Base-by-base conservation (phyloP, 306 rosid genomes). In the Prunus padus region DNA sequence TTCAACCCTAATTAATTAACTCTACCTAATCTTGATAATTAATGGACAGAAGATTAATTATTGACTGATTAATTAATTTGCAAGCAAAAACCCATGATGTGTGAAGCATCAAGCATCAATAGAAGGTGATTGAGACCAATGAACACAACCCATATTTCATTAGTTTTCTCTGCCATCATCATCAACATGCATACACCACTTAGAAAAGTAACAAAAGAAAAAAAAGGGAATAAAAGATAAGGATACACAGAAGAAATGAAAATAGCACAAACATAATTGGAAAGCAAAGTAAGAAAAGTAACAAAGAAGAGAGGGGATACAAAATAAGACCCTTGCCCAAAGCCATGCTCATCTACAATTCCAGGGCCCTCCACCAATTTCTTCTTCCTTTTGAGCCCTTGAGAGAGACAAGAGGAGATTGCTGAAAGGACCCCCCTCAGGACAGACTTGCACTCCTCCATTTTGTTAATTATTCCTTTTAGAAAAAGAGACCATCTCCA, bases 281-380 rank as follows among this genome's bases (percentile, higher is more conserved):
- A 79, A 82, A 80, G 18, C 37, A 60, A 66, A 68, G 71, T 55
- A 72, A 22, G 3, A 52, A 18, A 37, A 26, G 31, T 56, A 7
- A 65, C 18, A 30, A 16, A 57, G 20, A 67, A 67, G 7, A 82
- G 45, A 54, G 84, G 82, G 82, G 82, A 80, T 77, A 80, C 57
- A 89, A 86, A 84, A 81, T 77, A 3, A 78, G 85, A 79, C 76
- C 80, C 91, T 64, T 61, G 5, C 49, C 84, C 65, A 79, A 61
- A 60, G 59, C 31, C 87, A 79, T 63, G 76, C 81, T 81, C 89
- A 91, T 89, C 87, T 86, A 87, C 97, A 91, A 76, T 73, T 85
- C 78, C 75, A 76, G 66, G 76, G 84, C 26, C 87, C 87, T 42
- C 57, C 67, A 11, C 52, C 52, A 19, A 18, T 42, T 37, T 42